phyloP scores from a whole-genome alignment of 257 asterid genomes.

The Fraxinus anomala region DNA sequence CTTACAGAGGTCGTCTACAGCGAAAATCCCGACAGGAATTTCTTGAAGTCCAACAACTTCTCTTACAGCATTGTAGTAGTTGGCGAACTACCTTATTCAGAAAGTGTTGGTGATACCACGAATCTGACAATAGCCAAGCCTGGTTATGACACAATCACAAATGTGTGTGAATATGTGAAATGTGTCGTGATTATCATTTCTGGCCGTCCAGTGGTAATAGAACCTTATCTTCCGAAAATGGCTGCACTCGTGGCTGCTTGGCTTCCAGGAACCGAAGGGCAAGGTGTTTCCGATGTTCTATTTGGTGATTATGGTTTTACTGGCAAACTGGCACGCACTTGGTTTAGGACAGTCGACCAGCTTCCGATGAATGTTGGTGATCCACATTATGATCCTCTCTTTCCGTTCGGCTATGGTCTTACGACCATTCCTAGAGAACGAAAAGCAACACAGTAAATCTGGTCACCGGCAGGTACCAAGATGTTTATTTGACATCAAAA shows the following conservation, averaged over 20 bases:
- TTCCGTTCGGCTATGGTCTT: constrained; percentile 51
- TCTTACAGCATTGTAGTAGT: constrained; percentile 53
- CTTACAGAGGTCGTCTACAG: constrained; percentile 38
- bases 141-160: constrained; percentile 38
- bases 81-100: constrained; percentile 57
- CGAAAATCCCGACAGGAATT: constrained; percentile 40
- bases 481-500: neutral
- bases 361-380: constrained; percentile 58
- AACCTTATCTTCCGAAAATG: constrained; percentile 37
- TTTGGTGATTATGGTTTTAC: constrained; percentile 52
- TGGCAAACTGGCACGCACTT: constrained; percentile 45
- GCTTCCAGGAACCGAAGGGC: constrained; percentile 60
- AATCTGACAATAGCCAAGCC: constrained; percentile 45
- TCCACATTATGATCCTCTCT: constrained; percentile 50
- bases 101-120: constrained; percentile 44
- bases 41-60: constrained; percentile 30
- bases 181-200: constrained; percentile 46
- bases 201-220: constrained; percentile 49
- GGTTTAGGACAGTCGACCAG: constrained; percentile 53
- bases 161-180: constrained; percentile 39
- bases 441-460: constrained; percentile 21
- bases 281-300: constrained; percentile 48
- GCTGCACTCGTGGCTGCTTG: constrained; percentile 53
- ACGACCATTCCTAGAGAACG: constrained; percentile 24
- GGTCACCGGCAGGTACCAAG: neutral